Conservation (phyloP, 2,329 filamentous ascomycete species). For the Gaeumannomyces tritici region DNA sequence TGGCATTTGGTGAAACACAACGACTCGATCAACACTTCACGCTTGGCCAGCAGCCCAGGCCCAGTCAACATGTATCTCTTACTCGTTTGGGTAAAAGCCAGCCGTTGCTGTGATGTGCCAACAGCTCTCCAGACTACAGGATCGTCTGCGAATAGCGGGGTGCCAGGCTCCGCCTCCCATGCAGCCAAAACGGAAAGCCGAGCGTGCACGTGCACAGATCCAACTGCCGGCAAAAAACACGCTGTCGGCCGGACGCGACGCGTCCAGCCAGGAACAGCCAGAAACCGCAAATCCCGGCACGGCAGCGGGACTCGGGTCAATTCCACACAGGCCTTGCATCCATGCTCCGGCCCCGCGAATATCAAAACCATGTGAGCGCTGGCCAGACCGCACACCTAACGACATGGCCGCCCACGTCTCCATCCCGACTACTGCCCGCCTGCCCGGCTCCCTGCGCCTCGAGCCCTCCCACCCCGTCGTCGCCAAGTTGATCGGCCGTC, state of each 20-base stretch:
- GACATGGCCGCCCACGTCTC: constrained; percentile 39
- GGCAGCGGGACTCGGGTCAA: no score
- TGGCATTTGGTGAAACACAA: not conserved
- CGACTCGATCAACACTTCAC: not conserved
- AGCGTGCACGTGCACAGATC: not conserved
- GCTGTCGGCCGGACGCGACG: not conserved
- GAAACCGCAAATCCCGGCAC: no score
- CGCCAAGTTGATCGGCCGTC: constrained; percentile 55
- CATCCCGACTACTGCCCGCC: constrained; percentile 60
- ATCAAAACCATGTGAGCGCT: no score
- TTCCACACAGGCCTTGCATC: no score
- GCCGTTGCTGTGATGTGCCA: no score
- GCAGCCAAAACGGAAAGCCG: not conserved
- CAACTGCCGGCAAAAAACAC: not conserved
- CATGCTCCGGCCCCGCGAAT: no score
- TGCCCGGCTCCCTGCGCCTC: constrained; percentile 63
- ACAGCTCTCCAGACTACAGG: no score
- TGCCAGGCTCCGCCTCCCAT: not conserved
- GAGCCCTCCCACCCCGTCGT: constrained; percentile 55
- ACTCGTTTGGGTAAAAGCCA: no score
- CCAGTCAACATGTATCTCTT: not conserved
- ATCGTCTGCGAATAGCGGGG: not conserved
- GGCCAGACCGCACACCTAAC: not conserved
- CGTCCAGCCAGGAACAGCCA: no score
- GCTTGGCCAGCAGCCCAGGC: no score